Evolutionary conservation across 2,329 filamentous ascomycete species (phyloP).

Genomic region (Aspergillus pseudoglaucus): DNA sequence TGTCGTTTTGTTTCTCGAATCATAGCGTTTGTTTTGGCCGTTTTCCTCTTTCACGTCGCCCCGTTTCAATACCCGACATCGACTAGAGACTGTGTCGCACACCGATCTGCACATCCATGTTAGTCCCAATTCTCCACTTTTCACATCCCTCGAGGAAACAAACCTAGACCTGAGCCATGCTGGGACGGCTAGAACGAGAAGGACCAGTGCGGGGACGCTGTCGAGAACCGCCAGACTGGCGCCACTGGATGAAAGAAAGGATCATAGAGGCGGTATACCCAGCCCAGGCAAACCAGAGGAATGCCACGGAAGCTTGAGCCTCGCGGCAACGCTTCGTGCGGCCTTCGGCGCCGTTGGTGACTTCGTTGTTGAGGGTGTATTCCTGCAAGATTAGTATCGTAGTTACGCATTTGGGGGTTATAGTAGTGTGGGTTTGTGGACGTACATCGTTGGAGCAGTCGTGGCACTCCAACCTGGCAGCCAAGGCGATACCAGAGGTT

Average conservation of each 20-base stretch:
- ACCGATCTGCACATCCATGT: too few species aligned
- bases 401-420: too few species aligned
- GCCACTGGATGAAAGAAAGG: slow-evolving; percentile 33
- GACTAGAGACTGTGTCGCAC: too few species aligned
- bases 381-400: slow-evolving; percentile 19
- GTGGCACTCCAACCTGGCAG: slow-evolving; percentile 39
- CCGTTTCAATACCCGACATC: too few species aligned
- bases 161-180: slow-evolving; percentile 41
- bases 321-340: slow-evolving; percentile 42
- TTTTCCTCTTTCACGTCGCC: too few species aligned
- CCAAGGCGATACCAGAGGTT: slow-evolving; percentile 42
- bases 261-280: slow-evolving; percentile 37
- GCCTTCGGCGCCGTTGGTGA: slow-evolving; percentile 38
- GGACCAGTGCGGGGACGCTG: slow-evolving; percentile 24
- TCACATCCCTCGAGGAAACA: too few species aligned
- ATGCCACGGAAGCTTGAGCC: slow-evolving; percentile 45
- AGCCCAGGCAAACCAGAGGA: slow-evolving; percentile 47
- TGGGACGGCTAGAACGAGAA: slow-evolving; percentile 30
- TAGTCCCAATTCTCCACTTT: too few species aligned
- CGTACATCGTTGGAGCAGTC: slow-evolving; percentile 43
- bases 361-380: slow-evolving; percentile 38
- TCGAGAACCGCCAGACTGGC: slow-evolving; percentile 28
- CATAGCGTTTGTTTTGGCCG: too few species aligned
- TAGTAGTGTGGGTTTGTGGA: too few species aligned
- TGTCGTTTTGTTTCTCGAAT: too few species aligned